These are phyloP conservation scores for Salicornia ramosissima DNA, from an alignment of 148 eudicot species.

Conservation along the genomic window DNA sequence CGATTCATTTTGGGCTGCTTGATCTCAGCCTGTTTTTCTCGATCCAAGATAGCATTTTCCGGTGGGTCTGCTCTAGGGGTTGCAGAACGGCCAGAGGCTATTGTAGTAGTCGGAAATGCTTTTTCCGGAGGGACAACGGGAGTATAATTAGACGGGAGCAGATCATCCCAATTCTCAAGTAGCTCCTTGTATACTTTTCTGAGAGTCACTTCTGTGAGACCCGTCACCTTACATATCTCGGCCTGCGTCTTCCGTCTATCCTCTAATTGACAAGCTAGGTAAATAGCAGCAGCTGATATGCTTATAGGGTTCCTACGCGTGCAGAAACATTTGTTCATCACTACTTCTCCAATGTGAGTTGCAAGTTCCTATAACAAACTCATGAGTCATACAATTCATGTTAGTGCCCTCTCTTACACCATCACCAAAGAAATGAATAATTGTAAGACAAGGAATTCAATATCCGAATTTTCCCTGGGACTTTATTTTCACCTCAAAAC, in stretches of 20 bases:
- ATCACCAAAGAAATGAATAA: not conserved
- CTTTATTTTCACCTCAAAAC: no score
- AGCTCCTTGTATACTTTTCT: constrained; percentile 96
- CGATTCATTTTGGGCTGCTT: constrained; percentile 41
- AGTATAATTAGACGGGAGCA: constrained; percentile 85
- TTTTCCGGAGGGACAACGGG: constrained; percentile 98
- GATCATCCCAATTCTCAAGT: constrained; percentile 95
- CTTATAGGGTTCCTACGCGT: constrained; percentile 96
- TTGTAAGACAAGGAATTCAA: not conserved
- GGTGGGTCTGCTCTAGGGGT: constrained; percentile 41
- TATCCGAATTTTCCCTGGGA: not conserved
- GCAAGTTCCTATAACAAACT: constrained; percentile 66
- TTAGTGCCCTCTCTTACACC: no score
- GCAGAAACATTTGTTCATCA: constrained; percentile 98
- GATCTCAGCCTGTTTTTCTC: constrained; percentile 46
- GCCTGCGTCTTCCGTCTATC: constrained; percentile 98
- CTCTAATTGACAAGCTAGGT: constrained; percentile 90
- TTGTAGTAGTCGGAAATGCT: constrained; percentile 86
- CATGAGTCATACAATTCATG: not conserved
- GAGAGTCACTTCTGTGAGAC: constrained; percentile 91
- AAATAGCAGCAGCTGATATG: constrained; percentile 97
- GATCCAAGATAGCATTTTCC: constrained; percentile 37
- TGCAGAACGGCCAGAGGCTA: constrained; percentile 66
- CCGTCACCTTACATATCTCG: constrained; percentile 95
- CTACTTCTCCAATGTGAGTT: constrained; percentile 97